Conservation (phyloP, 352 stramenopile genomes). For the Phytophthora tubulina region DNA sequence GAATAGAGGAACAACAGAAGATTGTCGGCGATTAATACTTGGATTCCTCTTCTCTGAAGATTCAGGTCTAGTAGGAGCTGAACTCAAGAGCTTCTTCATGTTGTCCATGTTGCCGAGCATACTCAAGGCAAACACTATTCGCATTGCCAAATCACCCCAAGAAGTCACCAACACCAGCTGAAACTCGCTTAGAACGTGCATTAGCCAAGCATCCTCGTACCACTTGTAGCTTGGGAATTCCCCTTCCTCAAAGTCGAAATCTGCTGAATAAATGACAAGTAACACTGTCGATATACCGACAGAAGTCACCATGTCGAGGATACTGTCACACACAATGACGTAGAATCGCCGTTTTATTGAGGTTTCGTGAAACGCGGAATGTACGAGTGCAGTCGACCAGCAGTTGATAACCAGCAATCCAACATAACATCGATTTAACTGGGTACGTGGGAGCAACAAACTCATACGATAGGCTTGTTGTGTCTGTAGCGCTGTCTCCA, state of each 20-base stretch:
- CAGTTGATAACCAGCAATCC: conserved; percentile 38
- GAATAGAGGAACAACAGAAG: background rate
- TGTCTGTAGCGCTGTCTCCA: conserved; percentile 34
- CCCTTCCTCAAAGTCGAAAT: conserved; percentile 27
- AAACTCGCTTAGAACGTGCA: conserved; percentile 46
- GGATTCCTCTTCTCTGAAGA: background rate
- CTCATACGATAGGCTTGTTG: conserved; percentile 40
- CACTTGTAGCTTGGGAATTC: conserved; percentile 29
- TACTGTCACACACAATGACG: conserved; percentile 28
- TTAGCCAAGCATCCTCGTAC: conserved; percentile 48
- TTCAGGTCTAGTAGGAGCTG: background rate
- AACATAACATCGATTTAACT: conserved; percentile 34
- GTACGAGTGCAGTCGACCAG: conserved; percentile 36
- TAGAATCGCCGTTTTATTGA: conserved; percentile 32
- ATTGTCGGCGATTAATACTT: conserved; percentile 3
- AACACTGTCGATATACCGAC: conserved; percentile 33
- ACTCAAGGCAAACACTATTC: conserved; percentile 29
- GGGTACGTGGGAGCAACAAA: conserved; percentile 15
- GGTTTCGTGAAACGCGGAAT: conserved; percentile 11
- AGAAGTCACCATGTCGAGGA: conserved; percentile 43
- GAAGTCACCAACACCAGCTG: conserved; percentile 41
- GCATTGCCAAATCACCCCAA: conserved; percentile 26
- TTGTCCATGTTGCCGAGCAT: conserved; percentile 33
- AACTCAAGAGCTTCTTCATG: conserved; percentile 38
- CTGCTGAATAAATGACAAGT: conserved; percentile 10